Conservation (phyloP, 2,329 filamentous ascomycete species). For the Fusarium multiceps region DNA sequence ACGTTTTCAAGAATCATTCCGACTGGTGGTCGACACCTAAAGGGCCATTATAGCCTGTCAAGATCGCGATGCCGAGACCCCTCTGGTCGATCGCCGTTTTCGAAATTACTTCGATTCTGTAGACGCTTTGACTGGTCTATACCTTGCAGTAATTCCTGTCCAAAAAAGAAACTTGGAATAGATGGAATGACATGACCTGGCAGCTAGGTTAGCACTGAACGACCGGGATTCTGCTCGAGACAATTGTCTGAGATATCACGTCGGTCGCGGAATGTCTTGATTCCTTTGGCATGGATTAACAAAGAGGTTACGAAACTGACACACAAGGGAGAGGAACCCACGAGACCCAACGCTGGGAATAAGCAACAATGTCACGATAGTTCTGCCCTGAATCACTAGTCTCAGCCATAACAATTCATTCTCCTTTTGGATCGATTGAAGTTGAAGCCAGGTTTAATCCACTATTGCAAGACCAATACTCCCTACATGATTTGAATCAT, state of each 20-base stretch:
- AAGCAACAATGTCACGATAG: slow-evolving; percentile 13
- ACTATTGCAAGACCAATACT: slow-evolving; percentile 23
- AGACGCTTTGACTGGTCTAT: neutral
- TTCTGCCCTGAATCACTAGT: slow-evolving; percentile 2
- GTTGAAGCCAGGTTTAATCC: slow-evolving; percentile 9
- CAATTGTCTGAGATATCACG: slow-evolving; percentile 8
- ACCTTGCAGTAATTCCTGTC: neutral
- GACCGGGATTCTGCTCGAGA: slow-evolving; percentile 1
- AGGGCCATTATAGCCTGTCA: neutral
- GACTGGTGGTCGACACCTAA: slow-evolving; percentile 10
- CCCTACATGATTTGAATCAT: neutral
- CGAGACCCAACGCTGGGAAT: slow-evolving; percentile 10
- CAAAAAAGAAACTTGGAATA: slow-evolving; percentile 11
- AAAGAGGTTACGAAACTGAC: slow-evolving; percentile 26
- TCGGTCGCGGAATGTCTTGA: slow-evolving; percentile 31
- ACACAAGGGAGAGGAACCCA: slow-evolving; percentile 26
- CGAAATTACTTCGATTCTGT: slow-evolving; percentile 1
- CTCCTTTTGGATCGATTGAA: neutral
- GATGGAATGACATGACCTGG: slow-evolving; percentile 27
- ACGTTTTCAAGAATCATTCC: slow-evolving; percentile 10
- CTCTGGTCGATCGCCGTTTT: slow-evolving; percentile 5
- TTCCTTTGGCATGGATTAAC: slow-evolving; percentile 20
- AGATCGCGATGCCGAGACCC: slow-evolving; percentile 21
- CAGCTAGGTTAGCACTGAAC: slow-evolving; percentile 8
- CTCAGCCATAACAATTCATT: slow-evolving; percentile 3